Evolutionary conservation across 768 basidiomycete genomes (phyloP).

Genomic region (Boletus rubropictus): DNA sequence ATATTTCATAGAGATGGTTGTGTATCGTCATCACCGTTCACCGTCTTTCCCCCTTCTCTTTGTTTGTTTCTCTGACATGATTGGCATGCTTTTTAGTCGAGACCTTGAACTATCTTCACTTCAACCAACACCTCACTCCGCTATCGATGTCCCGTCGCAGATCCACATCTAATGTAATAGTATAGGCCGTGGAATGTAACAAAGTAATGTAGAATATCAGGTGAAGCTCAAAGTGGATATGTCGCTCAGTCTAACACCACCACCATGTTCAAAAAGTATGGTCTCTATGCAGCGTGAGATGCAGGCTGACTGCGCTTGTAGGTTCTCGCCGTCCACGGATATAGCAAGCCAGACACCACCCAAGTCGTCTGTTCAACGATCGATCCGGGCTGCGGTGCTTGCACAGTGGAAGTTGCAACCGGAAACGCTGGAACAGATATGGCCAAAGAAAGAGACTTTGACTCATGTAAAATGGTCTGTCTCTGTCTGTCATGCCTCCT

Average conservation of each 20-base stretch:
- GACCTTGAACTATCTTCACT: slow-evolving; percentile 28
- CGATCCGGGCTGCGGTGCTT: slow-evolving; percentile 73
- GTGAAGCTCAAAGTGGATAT: slow-evolving; percentile 11
- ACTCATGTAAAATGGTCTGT: slow-evolving; percentile 84
- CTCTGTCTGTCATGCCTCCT: slow-evolving; percentile 5
- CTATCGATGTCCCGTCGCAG: slow-evolving; percentile 30
- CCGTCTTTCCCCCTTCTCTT: slow-evolving; percentile 3
- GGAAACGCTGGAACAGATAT: slow-evolving; percentile 82
- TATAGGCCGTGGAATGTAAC: slow-evolving; percentile 28
- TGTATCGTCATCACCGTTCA: slow-evolving; percentile 23
- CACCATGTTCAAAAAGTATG: slow-evolving; percentile 74
- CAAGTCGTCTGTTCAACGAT: slow-evolving; percentile 89
- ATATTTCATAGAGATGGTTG: slow-evolving; percentile 40
- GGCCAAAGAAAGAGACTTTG: slow-evolving; percentile 98
- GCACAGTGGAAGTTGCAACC: slow-evolving; percentile 79
- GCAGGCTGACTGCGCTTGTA: slow-evolving; percentile 26
- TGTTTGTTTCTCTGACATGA: slow-evolving; percentile 31
- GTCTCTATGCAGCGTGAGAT: background rate
- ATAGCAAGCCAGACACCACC: slow-evolving; percentile 86
- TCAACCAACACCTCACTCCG: slow-evolving; percentile 22
- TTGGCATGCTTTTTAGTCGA: slow-evolving; percentile 19
- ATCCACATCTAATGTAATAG: slow-evolving; percentile 35
- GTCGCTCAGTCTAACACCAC: slow-evolving; percentile 19
- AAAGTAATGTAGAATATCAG: slow-evolving; percentile 25
- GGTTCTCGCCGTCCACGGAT: slow-evolving; percentile 71